Evolutionary conservation across 768 basidiomycete genomes (phyloP).

Genomic region (Exsudoporus frostii): DNA sequence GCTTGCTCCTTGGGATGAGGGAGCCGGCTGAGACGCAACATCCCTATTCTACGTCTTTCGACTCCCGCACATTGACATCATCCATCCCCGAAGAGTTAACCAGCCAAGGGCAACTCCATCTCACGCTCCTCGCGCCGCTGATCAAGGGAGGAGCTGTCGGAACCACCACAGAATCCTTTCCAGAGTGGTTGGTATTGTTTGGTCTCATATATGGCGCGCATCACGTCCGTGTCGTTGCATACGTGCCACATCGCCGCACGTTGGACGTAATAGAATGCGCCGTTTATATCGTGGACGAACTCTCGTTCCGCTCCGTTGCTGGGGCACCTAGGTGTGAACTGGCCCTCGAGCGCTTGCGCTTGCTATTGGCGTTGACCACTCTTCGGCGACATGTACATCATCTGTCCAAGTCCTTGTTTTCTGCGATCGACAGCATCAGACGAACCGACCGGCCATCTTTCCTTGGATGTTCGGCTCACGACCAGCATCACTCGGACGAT

Average conservation of each 20-base stretch:
- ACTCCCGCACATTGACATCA: background rate
- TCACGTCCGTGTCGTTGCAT: slow-evolving; percentile 20
- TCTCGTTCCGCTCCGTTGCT: slow-evolving; percentile 6
- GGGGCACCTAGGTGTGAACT: slow-evolving; percentile 4
- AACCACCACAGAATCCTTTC: slow-evolving; percentile 4
- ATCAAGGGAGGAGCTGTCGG: background rate
- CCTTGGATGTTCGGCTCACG: background rate
- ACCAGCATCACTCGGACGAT: background rate
- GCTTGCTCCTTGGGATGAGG: slow-evolving; percentile 21
- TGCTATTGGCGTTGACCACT: slow-evolving; percentile 16
- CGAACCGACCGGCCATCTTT: background rate
- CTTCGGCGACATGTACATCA: slow-evolving; percentile 20
- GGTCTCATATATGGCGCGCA: slow-evolving; percentile 20
- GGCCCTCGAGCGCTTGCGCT: slow-evolving; percentile 17
- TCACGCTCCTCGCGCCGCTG: slow-evolving; percentile 10
- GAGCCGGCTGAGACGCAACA: background rate
- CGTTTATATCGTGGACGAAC: slow-evolving; percentile 23
- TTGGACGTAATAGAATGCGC: slow-evolving; percentile 7
- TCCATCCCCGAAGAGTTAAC: slow-evolving; percentile 16
- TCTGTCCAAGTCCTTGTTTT: slow-evolving; percentile 16
- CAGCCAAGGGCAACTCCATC: slow-evolving; percentile 6
- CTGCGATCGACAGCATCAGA: background rate
- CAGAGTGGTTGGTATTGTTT: slow-evolving; percentile 28
- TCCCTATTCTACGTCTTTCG: background rate
- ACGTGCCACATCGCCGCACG: slow-evolving; percentile 13